Conservation (phyloP, 208 protist genomes). For the Wallacemonas rigidus region DNA sequence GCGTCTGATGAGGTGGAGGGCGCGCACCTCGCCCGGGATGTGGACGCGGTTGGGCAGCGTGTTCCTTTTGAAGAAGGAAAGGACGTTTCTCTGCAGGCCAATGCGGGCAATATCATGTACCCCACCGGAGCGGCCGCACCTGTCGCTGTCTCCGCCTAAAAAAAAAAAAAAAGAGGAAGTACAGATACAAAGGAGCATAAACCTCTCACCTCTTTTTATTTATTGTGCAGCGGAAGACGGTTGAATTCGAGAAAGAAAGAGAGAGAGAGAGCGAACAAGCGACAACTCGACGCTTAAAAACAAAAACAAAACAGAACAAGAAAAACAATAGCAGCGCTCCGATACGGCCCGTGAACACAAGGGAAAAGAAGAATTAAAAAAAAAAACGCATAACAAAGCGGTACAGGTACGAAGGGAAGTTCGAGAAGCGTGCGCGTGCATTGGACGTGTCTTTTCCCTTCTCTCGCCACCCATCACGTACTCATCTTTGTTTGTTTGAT, state of each 20-base stretch:
- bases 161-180: not conserved
- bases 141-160: constrained; percentile 3
- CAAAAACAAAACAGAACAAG: not conserved
- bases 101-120: constrained; percentile 1
- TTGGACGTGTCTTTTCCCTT: too few relatives aligned
- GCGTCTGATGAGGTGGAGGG: constrained; percentile 2
- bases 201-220: too few relatives aligned
- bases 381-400: not conserved
- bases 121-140: not conserved
- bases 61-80: not conserved
- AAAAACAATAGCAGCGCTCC: not conserved
- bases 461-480: too few relatives aligned
- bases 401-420: not conserved
- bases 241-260: not conserved
- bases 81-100: constrained; percentile 1
- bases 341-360: not conserved
- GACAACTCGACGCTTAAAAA: not conserved
- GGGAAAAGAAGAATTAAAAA: not conserved
- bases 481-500: too few relatives aligned
- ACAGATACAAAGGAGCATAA: too few relatives aligned
- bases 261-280: not conserved
- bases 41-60: constrained; percentile 7
- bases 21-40: not conserved
- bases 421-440: not conserved
- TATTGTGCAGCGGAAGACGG: too few relatives aligned